Percentiles rank a stretch among this genome's conserved stretches.
These are phyloP conservation scores for Dendrobium huoshanense DNA, from an alignment of 106 monocot species.

Conservation along the genomic window DNA sequence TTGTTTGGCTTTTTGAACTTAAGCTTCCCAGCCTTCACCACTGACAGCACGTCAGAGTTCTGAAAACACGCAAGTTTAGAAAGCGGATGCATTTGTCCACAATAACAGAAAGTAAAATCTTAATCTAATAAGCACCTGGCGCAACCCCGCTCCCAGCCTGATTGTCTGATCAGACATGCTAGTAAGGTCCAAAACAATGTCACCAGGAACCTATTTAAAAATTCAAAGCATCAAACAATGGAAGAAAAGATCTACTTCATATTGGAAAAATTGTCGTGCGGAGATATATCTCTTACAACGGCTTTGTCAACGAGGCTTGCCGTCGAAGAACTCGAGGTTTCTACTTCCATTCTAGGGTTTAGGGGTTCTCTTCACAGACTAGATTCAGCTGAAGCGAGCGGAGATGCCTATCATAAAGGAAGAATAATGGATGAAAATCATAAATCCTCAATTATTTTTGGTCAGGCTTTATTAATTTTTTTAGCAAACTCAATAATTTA, in stretches of 20 bases:
- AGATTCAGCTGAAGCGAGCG: no score
- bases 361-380: constrained; percentile 6
- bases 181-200: constrained; percentile 71
- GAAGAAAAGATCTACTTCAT: neutral
- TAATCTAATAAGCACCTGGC: constrained; percentile 39
- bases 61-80: constrained; percentile 13
- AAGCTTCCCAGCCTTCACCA: constrained; percentile 59
- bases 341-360: constrained; percentile 28
- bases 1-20: constrained; percentile 76
- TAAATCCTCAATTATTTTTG: no score
- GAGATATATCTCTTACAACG: constrained; percentile 34
- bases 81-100: no score
- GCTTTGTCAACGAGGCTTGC: constrained; percentile 30
- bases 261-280: neutral
- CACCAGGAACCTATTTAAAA: constrained; percentile 61
- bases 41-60: constrained; percentile 67
- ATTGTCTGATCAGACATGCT: constrained; percentile 56
- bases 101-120: no score
- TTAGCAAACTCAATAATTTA: no score
- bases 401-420: neutral
- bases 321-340: constrained; percentile 11
- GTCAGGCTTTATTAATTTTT: no score
- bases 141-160: constrained; percentile 74
- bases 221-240: neutral
- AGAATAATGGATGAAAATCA: no score